Evolutionary conservation across 1,284 basidiomycete species (phyloP).

Genomic region (Porodaedalea pini): DNA sequence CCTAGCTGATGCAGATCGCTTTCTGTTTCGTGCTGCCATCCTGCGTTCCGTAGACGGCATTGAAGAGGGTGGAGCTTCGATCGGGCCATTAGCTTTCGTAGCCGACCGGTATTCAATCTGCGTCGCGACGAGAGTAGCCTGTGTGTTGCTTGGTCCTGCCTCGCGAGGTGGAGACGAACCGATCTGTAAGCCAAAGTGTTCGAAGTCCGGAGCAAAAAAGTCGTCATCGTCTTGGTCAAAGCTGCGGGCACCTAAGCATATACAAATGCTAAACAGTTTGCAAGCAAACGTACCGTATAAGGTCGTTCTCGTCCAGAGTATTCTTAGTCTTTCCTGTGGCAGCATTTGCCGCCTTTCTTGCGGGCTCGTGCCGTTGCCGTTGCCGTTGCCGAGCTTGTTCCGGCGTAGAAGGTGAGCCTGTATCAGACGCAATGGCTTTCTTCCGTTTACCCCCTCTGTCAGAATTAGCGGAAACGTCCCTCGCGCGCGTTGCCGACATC

Average conservation of each 20-base stretch:
- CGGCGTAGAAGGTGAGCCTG: neutral
- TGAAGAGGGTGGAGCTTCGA: neutral
- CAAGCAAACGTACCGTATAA: neutral
- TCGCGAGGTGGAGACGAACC: neutral
- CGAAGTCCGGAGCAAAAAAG: neutral
- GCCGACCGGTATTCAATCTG: neutral
- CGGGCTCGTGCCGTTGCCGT: neutral
- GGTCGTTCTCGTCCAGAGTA: neutral
- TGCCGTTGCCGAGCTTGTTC: neutral
- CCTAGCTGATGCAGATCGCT: neutral
- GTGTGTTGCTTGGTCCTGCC: neutral
- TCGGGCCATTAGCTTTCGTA: neutral
- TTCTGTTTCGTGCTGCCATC: neutral
- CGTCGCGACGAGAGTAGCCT: conserved; percentile 6
- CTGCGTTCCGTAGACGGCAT: neutral
- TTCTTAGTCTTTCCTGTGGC: neutral
- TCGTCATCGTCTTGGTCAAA: neutral
- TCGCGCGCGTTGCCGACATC: neutral
- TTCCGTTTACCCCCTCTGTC: neutral
- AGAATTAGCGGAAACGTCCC: neutral
- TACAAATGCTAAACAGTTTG: neutral
- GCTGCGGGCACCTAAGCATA: neutral
- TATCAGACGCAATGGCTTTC: neutral
- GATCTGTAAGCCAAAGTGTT: neutral
- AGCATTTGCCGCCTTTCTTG: neutral